Evolutionary conservation across 2,329 filamentous ascomycete genomes (phyloP).

Genomic region (Cryphonectria radicalis): DNA sequence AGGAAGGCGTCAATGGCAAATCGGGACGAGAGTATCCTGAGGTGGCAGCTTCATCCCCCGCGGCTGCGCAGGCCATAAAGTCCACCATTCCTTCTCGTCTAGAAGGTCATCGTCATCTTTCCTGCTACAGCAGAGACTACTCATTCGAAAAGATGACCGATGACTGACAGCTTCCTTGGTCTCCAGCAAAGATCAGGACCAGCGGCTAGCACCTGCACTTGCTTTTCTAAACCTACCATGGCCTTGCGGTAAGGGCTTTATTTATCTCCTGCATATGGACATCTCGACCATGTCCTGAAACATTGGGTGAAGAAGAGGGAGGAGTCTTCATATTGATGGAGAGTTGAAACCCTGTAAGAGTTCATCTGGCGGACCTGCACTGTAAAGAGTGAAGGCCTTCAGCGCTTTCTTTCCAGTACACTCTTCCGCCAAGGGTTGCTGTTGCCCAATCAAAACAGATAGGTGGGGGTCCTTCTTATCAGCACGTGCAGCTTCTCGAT

Average conservation of each 20-base stretch:
- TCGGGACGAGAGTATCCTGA: background rate
- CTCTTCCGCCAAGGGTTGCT: background rate
- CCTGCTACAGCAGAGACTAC: background rate
- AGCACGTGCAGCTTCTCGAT: constrained; percentile 6
- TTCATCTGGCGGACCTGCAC: background rate
- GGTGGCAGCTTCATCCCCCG: background rate
- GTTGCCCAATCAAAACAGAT: background rate
- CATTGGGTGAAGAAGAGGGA: background rate
- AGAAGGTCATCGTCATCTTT: background rate
- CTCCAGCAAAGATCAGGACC: background rate
- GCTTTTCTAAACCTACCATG: background rate
- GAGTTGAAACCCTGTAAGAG: background rate
- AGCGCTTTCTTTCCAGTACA: background rate
- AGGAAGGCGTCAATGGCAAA: background rate
- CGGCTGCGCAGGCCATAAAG: background rate
- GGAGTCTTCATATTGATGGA: background rate
- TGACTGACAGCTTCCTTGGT: background rate
- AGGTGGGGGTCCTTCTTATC: constrained; percentile 10
- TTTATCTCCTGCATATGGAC: background rate
- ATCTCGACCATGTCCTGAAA: background rate
- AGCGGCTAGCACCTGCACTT: background rate
- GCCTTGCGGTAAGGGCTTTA: background rate
- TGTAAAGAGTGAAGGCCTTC: background rate
- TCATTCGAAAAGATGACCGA: background rate
- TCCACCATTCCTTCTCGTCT: background rate